These are phyloP conservation scores for Cercophora samala DNA, from an alignment of 495 filamentous ascomycete genomes.

Conservation along the genomic window DNA sequence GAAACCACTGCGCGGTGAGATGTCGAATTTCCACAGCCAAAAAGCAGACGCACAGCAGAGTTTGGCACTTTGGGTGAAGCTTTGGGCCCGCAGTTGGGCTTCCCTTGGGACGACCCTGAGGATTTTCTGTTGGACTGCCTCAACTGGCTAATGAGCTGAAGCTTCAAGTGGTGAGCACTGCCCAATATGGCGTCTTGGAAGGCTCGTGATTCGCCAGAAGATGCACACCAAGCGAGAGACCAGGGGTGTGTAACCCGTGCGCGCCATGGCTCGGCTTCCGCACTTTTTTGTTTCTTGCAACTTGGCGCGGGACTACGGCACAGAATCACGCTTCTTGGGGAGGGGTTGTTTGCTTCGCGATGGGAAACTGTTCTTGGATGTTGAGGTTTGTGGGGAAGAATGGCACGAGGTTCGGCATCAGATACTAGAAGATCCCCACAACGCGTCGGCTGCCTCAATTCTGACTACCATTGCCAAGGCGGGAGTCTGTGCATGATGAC, in stretches of 20 bases:
- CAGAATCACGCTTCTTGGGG: background rate
- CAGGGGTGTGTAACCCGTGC: background rate
- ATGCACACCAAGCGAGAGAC: constrained; percentile 6
- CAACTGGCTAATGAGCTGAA: constrained; percentile 1
- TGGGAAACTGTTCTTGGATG: background rate
- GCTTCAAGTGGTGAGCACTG: constrained; percentile 4
- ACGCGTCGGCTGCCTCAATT: constrained; percentile 10
- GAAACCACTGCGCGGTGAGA: constrained; percentile 5
- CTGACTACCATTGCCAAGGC: constrained; percentile 1
- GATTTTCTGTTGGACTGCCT: background rate
- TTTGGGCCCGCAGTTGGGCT: background rate
- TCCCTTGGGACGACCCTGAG: background rate
- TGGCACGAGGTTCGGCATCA: background rate
- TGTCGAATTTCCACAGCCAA: background rate
- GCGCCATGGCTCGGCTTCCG: background rate
- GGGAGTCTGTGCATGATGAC: constrained; percentile 6
- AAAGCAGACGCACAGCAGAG: background rate
- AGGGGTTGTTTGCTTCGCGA: background rate
- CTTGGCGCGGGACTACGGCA: background rate
- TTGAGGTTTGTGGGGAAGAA: constrained; percentile 5
- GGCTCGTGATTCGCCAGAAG: background rate
- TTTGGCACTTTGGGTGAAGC: background rate
- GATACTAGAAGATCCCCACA: background rate
- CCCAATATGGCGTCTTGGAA: constrained; percentile 1
- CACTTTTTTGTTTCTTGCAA: background rate